Evolutionary conservation across 345 rosid species (phyloP).

Genomic region (Syzygium aromaticum): DNA sequence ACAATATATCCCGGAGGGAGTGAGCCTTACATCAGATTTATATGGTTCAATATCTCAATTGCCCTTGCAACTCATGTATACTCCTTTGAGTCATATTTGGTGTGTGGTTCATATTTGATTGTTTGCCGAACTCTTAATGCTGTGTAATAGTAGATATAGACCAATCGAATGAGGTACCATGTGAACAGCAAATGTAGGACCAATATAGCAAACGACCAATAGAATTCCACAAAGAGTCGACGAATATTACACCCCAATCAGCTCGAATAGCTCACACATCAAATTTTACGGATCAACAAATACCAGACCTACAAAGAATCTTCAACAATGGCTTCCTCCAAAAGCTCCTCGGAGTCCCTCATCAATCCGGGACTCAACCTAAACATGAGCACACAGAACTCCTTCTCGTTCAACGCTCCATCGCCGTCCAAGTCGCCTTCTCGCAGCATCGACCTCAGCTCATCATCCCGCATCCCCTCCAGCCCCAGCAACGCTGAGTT

Average conservation of each 20-base stretch:
- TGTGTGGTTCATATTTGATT: not conserved
- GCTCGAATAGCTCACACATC: not conserved
- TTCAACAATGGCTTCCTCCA: conserved; percentile 25
- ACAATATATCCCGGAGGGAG: not conserved
- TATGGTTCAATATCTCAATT: not conserved
- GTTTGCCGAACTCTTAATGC: not conserved
- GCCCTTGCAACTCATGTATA: not conserved
- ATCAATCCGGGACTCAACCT: conserved; percentile 54
- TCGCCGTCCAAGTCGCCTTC: conserved; percentile 62
- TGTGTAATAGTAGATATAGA: not conserved
- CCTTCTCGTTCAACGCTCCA: conserved; percentile 39
- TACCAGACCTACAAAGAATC: not conserved
- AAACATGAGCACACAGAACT: conserved; percentile 55
- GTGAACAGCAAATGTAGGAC: not conserved
- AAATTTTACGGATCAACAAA: not conserved
- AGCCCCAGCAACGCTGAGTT: conserved; percentile 32
- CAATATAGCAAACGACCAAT: not conserved
- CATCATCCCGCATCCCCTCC: conserved; percentile 40
- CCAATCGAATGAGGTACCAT: not conserved
- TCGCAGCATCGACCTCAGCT: conserved; percentile 37
- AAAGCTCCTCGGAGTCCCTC: conserved; percentile 17
- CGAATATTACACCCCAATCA: not conserved
- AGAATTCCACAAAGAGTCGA: not conserved
- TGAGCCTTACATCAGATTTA: not conserved
- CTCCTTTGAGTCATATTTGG: not conserved